Evolutionary conservation across 2,329 filamentous ascomycete species (phyloP), one percentile per base, ranked within the genome.

Genomic region (Stagonosporopsis rhizophila): DNA sequence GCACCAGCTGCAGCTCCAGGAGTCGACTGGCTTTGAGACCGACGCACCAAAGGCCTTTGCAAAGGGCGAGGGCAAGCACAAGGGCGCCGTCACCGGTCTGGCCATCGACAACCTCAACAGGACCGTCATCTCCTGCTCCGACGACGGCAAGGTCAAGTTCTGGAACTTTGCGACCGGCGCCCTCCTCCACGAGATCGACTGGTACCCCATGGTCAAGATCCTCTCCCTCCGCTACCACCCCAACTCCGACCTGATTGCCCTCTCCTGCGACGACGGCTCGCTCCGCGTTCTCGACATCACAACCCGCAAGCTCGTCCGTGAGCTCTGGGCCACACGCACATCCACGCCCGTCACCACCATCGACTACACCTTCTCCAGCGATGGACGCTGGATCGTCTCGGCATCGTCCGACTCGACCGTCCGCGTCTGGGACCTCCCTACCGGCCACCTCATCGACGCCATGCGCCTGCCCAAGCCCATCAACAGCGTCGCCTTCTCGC

Each of bases 111-210:
- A 87, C n/a, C 82, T 98, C 74, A 97, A 97, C 77, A 90, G 89
- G 62, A 86, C 84, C 17, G 82, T 98, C 45, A 87, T 97, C 39
- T 96, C 92, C 58, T 96, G 92, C 72, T 89, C 91, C 2, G 79
- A 92, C 14, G 95, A 99, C 75, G 95, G 95, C 28, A 96, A 89
- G 75, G 84, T 98, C 67, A 98, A 97, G 80, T 98, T 99, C 73
- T 99, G 96, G 96, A 91, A 96, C 63, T 96, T 99, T 61, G 77
- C 87, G n/a, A 91, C 90, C 0, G 95, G 94, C 7, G 84, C 86
- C 40, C 82, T 98, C 2, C 72, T 90, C 11, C 85, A 94, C 60
- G 88, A 97, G 70, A 86, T 98, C 47, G 87, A 93, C 73, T 96
- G 92, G 89, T 86, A 89, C 40, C 86, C 86, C 3, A 91, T 90